A percentile compares a stretch with the other conserved stretches of the same genome.
Conservation (phyloP, 805 yeast genomes). For the Ogataea glucozyma region DNA sequence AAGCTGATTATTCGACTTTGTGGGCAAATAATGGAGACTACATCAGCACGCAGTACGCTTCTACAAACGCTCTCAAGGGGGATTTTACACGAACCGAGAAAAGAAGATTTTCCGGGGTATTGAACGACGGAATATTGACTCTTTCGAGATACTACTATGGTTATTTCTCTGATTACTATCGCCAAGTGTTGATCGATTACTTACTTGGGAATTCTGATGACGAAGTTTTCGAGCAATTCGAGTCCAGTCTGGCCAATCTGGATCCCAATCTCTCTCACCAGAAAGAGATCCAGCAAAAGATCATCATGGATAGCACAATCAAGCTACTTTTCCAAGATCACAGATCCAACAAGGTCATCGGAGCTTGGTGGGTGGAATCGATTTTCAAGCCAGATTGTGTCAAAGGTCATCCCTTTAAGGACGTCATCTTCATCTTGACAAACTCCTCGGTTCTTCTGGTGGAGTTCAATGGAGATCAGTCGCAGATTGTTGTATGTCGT, state of each 20-base stretch:
- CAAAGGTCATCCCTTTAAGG: slow-evolving; percentile 18
- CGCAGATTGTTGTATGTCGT: slow-evolving; percentile 22
- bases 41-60: slow-evolving; percentile 61
- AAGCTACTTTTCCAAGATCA: slow-evolving; percentile 18
- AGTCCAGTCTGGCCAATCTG: slow-evolving; percentile 35
- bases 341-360: slow-evolving; percentile 28
- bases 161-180: slow-evolving; percentile 44
- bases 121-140: slow-evolving; percentile 44
- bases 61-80: slow-evolving; percentile 55
- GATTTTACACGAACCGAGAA: slow-evolving; percentile 46
- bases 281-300: slow-evolving; percentile 14
- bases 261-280: slow-evolving; percentile 30
- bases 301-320: slow-evolving; percentile 19
- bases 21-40: slow-evolving; percentile 77
- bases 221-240: slow-evolving; percentile 43
- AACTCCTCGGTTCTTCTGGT: slow-evolving; percentile 27
- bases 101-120: slow-evolving; percentile 42
- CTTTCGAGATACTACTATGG: slow-evolving; percentile 46
- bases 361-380: slow-evolving; percentile 38
- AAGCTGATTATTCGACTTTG: slow-evolving; percentile 32
- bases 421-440: slow-evolving; percentile 30
- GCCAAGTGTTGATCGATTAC: slow-evolving; percentile 45
- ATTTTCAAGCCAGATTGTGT: slow-evolving; percentile 15
- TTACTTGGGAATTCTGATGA: slow-evolving; percentile 37
- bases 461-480: slow-evolving; percentile 20